phyloP scores from a whole-genome alignment of 257 asterid genomes.

The Solanum ossicruentum region DNA sequence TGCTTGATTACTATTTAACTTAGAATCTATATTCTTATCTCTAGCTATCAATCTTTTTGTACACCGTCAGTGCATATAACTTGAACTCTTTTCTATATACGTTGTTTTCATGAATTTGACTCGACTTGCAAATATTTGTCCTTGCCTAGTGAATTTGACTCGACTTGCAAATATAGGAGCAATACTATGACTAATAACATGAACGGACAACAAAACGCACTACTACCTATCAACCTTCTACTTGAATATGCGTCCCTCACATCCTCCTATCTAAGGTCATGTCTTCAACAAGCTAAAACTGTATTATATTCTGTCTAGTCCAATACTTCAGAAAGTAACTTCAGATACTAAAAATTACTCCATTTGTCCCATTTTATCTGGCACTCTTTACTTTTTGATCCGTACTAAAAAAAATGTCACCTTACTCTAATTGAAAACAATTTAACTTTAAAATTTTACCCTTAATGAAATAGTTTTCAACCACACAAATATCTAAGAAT shows the following conservation, averaged over 20 bases:
- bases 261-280: background rate
- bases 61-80: background rate
- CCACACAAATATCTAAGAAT: too few relatives aligned
- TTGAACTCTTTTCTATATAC: background rate
- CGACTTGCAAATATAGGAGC: background rate
- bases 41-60: background rate
- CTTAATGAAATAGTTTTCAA: too few relatives aligned
- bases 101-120: background rate
- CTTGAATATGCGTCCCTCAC: background rate
- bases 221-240: background rate
- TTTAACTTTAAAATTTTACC: too few relatives aligned
- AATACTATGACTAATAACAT: background rate
- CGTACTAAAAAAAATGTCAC: too few relatives aligned
- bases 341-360: background rate
- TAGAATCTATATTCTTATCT: background rate
- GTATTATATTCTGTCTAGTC: background rate
- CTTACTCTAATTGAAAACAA: too few relatives aligned
- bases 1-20: background rate
- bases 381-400: too few relatives aligned
- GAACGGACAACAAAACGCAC: background rate
- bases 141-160: background rate
- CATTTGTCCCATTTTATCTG: too few relatives aligned
- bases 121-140: background rate
- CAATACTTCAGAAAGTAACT: background rate
- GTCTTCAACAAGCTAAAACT: background rate